Evolutionary conservation across 345 rosid genomes (phyloP), one percentile per base, ranked within the genome.

Genomic region (Salix purpurea): DNA sequence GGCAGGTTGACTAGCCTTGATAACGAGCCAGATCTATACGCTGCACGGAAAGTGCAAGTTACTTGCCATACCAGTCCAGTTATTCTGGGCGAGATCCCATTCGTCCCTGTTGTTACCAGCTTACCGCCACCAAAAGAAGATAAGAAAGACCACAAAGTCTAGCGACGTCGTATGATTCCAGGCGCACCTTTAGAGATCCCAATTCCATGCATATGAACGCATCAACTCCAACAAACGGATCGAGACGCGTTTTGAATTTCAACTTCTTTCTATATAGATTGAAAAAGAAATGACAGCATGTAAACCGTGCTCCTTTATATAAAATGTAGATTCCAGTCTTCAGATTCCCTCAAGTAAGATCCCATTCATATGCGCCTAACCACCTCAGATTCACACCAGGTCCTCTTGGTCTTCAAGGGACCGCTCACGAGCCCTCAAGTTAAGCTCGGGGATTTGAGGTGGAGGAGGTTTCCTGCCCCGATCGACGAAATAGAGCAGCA

Each of bases 391-490:
- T 85, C 78, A 87, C 30, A 65, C 52, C 74, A 71, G 28, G 80
- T 79, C 91, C 70, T 84, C 89, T 42, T 88, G 89, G 81, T 93
- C 96, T 86, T 96, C 98, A 7, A 92, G 95, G 76, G 98, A 93
- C 67, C 98, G 89, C 74, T 91, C 90, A 7, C 96, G 97, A 36
- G 99, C 96, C 79, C 84, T 87, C 78, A 93, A 87, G 85, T 90
- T 93, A 42, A 87, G 96, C 87, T 93, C 98, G 2, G 92, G 89
- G 77, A 94, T 88, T 78, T 89, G 96, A 48, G 97, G 96, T 64
- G 90, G 69, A 12, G 97, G 99, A 18, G 97, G 99, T 23, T 88
- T 93, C 80, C 94, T 90, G 44, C 99, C 98, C 44, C 91, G 77
- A 6, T 30, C 32, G 32, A 30, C 99, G 90, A 80, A 93, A 93